Evolutionary conservation across 495 filamentous ascomycete species (phyloP), one percentile per base, ranked within the genome.

Genomic region (Penicillium samsonianum): DNA sequence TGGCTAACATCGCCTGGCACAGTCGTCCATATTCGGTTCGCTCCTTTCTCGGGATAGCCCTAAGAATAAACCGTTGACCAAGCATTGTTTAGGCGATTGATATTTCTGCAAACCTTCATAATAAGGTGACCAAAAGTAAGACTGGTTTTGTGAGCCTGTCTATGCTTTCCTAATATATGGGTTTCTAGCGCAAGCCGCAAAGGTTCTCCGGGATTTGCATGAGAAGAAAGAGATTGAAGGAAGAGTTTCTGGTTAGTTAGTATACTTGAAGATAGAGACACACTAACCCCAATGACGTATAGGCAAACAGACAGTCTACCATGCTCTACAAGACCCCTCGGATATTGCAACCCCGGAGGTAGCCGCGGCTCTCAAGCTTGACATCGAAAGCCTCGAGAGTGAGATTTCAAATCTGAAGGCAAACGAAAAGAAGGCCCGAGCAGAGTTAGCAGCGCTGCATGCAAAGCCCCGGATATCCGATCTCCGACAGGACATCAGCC

Each of bases 301-400:
- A 86, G 85, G 84, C 17, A 88, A 85, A 67, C 84, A 87, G 67
- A 76, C 75, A 22, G 82, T 88, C 59, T 87, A 87, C 64, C 85
- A 87, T 64, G 75, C 78, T 46, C 45, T 82, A 22, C 83, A 89
- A 70, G 73, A 81, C 43, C 59, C 77, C 38, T 56, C 70, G 19
- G 74, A 85, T 50, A 68, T 71, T 25, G 58, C 61, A 26, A 71
- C 72, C 10, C 73, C 78, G n/a, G 77, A 82, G 48, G 53, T 70
- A 10, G 69, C 84, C 37, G 68, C 73, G 35, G 63, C 71, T 17
- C 69, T 85, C 58, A 78, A 82, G 61, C 56, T 68, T n/a, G 62
- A 75, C n/a, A 84, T 84, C 53, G 57, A 68, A n/a, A 57, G 64
- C 5, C 73, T 87, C 22, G 79, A 80, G 50, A 71, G 73, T n/a